Conservation (phyloP, 139 green algal genomes). For the Tetraselmis chui region DNA sequence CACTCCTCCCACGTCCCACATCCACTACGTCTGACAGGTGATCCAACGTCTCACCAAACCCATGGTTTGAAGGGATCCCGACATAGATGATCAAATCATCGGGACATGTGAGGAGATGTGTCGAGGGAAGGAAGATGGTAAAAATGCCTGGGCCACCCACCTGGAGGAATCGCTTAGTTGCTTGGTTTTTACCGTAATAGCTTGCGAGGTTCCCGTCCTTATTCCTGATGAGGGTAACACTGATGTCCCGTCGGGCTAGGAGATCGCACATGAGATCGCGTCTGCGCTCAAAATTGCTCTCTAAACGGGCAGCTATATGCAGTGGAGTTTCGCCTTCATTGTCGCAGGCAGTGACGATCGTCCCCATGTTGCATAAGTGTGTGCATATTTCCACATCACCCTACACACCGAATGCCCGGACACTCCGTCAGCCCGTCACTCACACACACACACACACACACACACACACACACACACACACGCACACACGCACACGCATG, state of each 20-base stretch:
- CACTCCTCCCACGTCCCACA: neutral
- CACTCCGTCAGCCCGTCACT: too few relatives aligned
- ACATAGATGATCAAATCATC: too few relatives aligned
- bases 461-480: too few relatives aligned
- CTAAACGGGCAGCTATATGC: constrained; percentile 11
- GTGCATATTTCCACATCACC: neutral
- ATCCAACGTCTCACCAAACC: too few relatives aligned
- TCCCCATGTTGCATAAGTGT: neutral
- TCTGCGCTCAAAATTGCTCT: neutral
- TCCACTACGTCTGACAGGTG: too few relatives aligned
- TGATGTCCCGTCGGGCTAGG: neutral
- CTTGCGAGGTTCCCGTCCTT: neutral
- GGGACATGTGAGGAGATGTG: too few relatives aligned
- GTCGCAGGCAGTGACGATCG: constrained; percentile 4
- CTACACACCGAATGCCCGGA: too few relatives aligned
- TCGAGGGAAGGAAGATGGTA: neutral
- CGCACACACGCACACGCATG: neutral
- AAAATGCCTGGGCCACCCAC: neutral
- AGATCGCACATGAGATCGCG: neutral
- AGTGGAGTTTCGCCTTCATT: constrained; percentile 15
- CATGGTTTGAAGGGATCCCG: too few relatives aligned
- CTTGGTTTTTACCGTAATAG: neutral
- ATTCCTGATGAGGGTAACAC: neutral
- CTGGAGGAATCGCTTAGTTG: neutral
- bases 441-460: too few relatives aligned